Base-by-base conservation (phyloP, 202 grass and related monocot genomes). In the Saccharum hybrid region DNA sequence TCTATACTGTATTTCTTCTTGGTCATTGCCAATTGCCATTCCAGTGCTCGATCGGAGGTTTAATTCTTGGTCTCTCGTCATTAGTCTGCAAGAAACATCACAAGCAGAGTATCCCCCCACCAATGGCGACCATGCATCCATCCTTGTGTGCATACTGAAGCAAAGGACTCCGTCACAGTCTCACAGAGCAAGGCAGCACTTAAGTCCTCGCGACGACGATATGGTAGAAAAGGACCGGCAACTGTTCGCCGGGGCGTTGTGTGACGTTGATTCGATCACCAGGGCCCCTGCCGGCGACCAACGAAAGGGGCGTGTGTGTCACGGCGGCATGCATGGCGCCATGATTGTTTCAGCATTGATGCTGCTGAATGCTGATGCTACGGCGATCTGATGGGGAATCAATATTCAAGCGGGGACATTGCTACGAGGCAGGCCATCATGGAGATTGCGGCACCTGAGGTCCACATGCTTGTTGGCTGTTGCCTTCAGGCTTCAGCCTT, bases 381-480 rank as follows among this genome's bases (percentile, higher is more conserved):
- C 45, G 54, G 12, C 45, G 33, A 74, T 45, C 45, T 67, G 84
- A 86, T 59, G 60, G 60, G 61, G 61, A 33, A 60, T 43, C 52
- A 67, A 81, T 57, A 36, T 4, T 66, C 72, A 81, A 80, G 76
- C 57, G 4, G 59, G 21, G 67, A 49, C 75, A 63, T 71, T 18
- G 59, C 67, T 42, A 85, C 10, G 42, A 68, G 39, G 15, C 38
- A 62, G 40, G 31, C 5, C 76, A 88, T 88, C 76, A 68, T 70
- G 51, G 70, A 80, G 76, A 75, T 10, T 18, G 64, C 45, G 37
- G 82, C 82, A 81, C 65, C 71, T 85, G 15, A 52, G 49, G 72
- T 57, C 87, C 82, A 85, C 82, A 71, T 85, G 64, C 48, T 64
- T 84, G 63, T 40, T 9, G 52, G 28, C 28, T 28, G 28, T 28